A percentile compares a stretch with the other conserved stretches of the same genome.
phyloP scores from a whole-genome alignment of 2,329 filamentous ascomycete genomes.

The Colletotrichum zoysiae region DNA sequence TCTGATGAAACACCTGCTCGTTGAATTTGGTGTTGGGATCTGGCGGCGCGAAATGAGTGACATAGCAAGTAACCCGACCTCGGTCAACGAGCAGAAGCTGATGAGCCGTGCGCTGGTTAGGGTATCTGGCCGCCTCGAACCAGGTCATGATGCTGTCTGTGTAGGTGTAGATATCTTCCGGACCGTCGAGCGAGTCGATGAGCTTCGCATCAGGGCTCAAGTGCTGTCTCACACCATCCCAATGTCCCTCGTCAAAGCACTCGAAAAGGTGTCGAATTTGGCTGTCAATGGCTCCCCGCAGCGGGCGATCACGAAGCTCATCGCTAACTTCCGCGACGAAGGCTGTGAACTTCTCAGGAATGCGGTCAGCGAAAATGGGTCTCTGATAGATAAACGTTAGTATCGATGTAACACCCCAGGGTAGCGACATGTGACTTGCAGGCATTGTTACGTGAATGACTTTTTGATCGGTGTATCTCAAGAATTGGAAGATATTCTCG shows the following conservation, averaged over 20 bases:
- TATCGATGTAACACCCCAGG: too few species aligned
- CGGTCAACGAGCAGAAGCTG: constrained; percentile 10
- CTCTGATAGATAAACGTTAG: too few species aligned
- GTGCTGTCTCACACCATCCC: fast-evolving
- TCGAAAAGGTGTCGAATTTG: background rate
- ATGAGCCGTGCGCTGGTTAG: background rate
- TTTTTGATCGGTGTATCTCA: too few species aligned
- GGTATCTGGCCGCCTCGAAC: fast-evolving
- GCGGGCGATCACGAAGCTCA: background rate
- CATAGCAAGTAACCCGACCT: background rate
- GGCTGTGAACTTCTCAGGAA: too few species aligned
- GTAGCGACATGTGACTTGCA: too few species aligned
- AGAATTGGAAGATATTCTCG: too few species aligned
- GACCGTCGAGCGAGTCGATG: fast-evolving
- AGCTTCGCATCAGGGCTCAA: background rate
- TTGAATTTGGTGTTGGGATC: fast-evolving
- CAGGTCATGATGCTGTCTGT: background rate
- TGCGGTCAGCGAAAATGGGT: too few species aligned
- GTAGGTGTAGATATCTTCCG: background rate
- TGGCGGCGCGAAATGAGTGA: background rate
- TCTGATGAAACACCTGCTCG: background rate
- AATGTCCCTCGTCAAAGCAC: fast-evolving
- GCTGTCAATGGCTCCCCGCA: background rate
- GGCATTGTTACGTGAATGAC: too few species aligned
- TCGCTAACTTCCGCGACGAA: background rate